Evolutionary conservation across 208 protist species (phyloP), one percentile per base, ranked within the genome.

Genomic region (Trypanosoma lewisi): DNA sequence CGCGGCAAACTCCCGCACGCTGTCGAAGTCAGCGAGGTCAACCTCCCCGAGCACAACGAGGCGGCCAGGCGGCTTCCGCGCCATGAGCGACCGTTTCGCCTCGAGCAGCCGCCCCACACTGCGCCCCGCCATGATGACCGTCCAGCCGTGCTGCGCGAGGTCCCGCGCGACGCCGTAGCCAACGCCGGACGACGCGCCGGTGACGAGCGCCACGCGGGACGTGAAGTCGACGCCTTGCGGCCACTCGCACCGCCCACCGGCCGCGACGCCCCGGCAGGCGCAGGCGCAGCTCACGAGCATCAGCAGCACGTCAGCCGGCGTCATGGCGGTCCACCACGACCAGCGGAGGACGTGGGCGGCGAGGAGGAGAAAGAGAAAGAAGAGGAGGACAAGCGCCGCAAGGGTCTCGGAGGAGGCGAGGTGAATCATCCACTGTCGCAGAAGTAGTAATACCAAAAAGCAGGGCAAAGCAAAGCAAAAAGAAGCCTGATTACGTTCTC

Each of bases 111-210:
- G 78, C n/a, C 63, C 27, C 33, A 75, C 41, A 50, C 90, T 73
- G 36, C 80, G 78, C 8, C 82, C 83, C 2, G 84, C 77, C 21
- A 93, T 63, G 11, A 95, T 76, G 17, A 95, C 86, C 6, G 76
- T 88, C 83, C 81, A 93, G 7, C 85, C 89, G 50, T 88, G 79
- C 59, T 66, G 55, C 1, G 82, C 78, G 5, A 95, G 81, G 71
- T 84, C 78, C 77, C 78, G 56, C 12, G 89, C 77, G 0, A 82
- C 76, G 59, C 71, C 85, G 59, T 77, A 90, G 75, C 89, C 89
- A 11, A 95, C 75, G 12, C 89, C 89, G 28, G 78, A 87, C 45
- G 79, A 89, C 28, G 80, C 86, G 17, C 89, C 89, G 16, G 80
- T 81, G 9, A 95, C 89, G 37, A 95, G 70, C 5, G 86, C 89